Base-by-base conservation (phyloP, 1,139 yeast species). In the Kodamaea arcana region DNA sequence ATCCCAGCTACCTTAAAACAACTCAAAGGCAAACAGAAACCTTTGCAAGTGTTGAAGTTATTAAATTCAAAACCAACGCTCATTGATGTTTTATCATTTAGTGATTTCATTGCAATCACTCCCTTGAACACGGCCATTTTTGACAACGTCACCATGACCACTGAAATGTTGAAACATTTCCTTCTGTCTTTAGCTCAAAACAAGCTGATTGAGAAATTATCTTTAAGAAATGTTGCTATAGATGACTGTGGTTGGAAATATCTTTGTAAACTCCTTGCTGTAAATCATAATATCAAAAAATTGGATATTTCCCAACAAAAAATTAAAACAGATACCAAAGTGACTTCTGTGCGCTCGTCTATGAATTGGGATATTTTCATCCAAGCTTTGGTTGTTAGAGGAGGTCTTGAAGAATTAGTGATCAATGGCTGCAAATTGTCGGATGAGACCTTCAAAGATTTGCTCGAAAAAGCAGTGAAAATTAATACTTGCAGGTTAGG, bases 1-100 rank as follows among this genome's bases (percentile, higher is more conserved):
- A 88, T 90, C 40, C 94, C 95, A 1, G 95, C 95, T 0, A 87
- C 94, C 0, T 57, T 87, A 48, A 83, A 82, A 50, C 97, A 90
- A 55, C 71, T 90, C 40, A 84, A 83, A 51, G 80, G 80, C 41
- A 85, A 85, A 50, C 58, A 79, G 1, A 74, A 80, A 29, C 95
- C 96, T 1, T 62, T 90, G 32, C 84, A 82, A 39, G 81, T 81
- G 6, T 62, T 90, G 42, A 83, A 86, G 50, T 71, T 90, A 59
- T 69, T 88, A 50, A 90, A 90, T 56, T 95, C 97, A 7, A 79
- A 81, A 44, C 97, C 97, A 2, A 88, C 97, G 0, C 62, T 88
- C 45, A 86, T 90, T 48, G 97, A 90, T 60, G 77, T 88, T 7
- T 70, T 87, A 38, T 85, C 97, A 3, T 87, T 90, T 54, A 75